These are phyloP conservation scores for Chaetomium olivaceum DNA, from an alignment of 2,329 filamentous ascomycete genomes.

Conservation along the genomic window DNA sequence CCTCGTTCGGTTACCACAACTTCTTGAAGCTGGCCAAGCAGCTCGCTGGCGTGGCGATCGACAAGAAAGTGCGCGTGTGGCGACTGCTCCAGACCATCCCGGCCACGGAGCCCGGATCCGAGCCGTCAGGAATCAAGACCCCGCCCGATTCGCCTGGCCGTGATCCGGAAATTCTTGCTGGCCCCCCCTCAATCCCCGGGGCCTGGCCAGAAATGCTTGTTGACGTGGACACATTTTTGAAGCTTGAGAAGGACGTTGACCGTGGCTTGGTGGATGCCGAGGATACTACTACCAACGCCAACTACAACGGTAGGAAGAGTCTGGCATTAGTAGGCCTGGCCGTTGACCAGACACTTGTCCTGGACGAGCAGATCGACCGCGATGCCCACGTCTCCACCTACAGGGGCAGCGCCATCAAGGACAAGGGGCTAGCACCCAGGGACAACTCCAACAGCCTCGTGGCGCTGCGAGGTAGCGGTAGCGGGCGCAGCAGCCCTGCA, in stretches of 20 bases:
- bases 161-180: constrained; percentile 23
- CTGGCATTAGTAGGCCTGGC: constrained; percentile 67
- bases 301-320: constrained; percentile 73
- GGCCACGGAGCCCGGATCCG: constrained; percentile 38
- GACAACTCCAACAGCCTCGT: constrained; percentile 39
- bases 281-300: constrained; percentile 71
- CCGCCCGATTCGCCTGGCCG: constrained; percentile 34
- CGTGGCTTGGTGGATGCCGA: constrained; percentile 63
- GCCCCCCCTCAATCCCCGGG: constrained; percentile 30
- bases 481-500: constrained; percentile 69
- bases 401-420: constrained; percentile 35
- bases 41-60: constrained; percentile 64
- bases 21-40: constrained; percentile 76
- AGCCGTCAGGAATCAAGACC: constrained; percentile 46
- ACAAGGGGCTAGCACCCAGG: constrained; percentile 42
- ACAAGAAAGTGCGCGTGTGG: constrained; percentile 78
- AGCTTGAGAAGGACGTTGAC: constrained; percentile 62
- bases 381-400: constrained; percentile 60
- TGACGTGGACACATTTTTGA: constrained; percentile 62
- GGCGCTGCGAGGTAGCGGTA: constrained; percentile 50
- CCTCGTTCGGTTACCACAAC: constrained; percentile 66
- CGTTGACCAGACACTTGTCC: constrained; percentile 74
- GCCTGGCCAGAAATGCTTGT: constrained; percentile 55
- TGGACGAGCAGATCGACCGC: constrained; percentile 73
- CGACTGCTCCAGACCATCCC: constrained; percentile 55